Conservation (phyloP, 140 eudicot genomes). For the Stevia rebaudiana region DNA sequence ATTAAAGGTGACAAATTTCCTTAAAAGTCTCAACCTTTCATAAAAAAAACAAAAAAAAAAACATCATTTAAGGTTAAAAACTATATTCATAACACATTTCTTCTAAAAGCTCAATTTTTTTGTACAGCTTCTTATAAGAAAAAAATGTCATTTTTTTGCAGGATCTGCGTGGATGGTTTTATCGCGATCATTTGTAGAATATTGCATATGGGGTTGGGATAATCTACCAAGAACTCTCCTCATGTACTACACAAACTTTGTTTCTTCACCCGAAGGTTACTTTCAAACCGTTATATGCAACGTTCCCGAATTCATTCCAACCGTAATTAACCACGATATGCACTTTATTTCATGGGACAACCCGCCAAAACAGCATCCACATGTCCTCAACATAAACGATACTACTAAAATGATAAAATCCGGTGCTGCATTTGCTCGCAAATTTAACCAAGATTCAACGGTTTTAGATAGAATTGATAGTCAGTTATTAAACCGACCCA, state of each 20-base stretch:
- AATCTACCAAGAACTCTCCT: slow-evolving; percentile 78
- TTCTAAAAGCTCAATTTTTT: not conserved
- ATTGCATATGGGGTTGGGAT: slow-evolving; percentile 89
- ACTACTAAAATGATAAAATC: slow-evolving; percentile 56
- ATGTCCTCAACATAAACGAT: slow-evolving; percentile 52
- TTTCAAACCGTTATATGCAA: slow-evolving; percentile 82
- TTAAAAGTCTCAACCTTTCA: not conserved
- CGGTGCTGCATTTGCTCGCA: slow-evolving; percentile 75
- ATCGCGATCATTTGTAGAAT: slow-evolving; percentile 66
- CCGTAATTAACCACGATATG: slow-evolving; percentile 79
- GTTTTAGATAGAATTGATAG: slow-evolving; percentile 54
- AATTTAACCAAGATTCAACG: slow-evolving; percentile 45
- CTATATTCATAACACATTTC: not conserved
- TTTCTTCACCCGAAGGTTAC: slow-evolving; percentile 88
- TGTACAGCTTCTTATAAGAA: not conserved
- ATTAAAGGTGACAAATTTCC: not conserved
- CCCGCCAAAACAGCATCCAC: slow-evolving; percentile 91
- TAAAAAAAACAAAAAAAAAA: too few species aligned
- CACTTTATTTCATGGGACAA: slow-evolving; percentile 80
- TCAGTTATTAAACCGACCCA: slow-evolving; percentile 43
- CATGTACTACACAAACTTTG: slow-evolving; percentile 77
- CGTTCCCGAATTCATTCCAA: slow-evolving; percentile 54
- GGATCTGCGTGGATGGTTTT: slow-evolving; percentile 94
- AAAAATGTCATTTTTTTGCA: slow-evolving; percentile 21
- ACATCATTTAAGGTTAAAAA: not conserved